phyloP scores from a whole-genome alignment of 1,139 yeast genomes.

The Zhuliangozyma blackwelliae region DNA sequence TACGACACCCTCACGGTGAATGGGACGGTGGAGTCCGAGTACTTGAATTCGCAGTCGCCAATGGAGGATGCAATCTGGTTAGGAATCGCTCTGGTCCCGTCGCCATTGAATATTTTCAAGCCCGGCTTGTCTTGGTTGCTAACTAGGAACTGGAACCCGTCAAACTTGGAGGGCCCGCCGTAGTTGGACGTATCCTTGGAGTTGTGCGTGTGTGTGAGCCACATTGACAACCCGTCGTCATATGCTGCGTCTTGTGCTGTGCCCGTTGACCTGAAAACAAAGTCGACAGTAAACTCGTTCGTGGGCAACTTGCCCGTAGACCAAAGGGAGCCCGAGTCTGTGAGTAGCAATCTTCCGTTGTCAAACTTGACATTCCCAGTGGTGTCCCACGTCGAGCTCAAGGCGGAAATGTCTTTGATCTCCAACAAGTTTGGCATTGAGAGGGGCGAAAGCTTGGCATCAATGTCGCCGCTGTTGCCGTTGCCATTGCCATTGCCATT shows the following conservation, averaged over 20 bases:
- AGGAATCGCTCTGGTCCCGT: conserved; percentile 40
- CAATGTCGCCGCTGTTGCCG: too few relatives aligned
- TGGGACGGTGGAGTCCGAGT: conserved; percentile 67
- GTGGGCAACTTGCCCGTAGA: conserved; percentile 29
- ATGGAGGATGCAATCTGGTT: conserved; percentile 30
- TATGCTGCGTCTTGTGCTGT: conserved; percentile 22
- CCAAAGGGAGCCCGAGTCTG: conserved; percentile 45
- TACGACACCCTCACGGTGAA: conserved; percentile 62
- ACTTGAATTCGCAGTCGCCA: conserved; percentile 56
- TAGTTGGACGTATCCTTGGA: conserved; percentile 19
- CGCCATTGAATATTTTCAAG: conserved; percentile 55
- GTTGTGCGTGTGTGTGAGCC: conserved; percentile 32
- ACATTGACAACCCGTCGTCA: conserved; percentile 50
- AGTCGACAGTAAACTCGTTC: conserved; percentile 56
- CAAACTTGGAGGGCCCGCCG: conserved; percentile 24
- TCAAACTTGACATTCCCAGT: conserved; percentile 26
- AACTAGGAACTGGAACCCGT: conserved; percentile 58
- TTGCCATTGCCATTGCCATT: too few relatives aligned
- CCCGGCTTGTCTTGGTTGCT: conserved; percentile 49
- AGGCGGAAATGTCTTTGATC: conserved; percentile 2
- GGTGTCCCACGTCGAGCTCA: conserved; percentile 24
- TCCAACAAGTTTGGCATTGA: conserved; percentile 10
- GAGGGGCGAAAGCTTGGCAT: background rate
- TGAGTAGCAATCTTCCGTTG: conserved; percentile 37
- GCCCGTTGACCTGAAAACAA: conserved; percentile 59